Evolutionary conservation across 2,329 filamentous ascomycete species (phyloP), one percentile per base, ranked within the genome.

Genomic region (Aspergillus ibericus): DNA sequence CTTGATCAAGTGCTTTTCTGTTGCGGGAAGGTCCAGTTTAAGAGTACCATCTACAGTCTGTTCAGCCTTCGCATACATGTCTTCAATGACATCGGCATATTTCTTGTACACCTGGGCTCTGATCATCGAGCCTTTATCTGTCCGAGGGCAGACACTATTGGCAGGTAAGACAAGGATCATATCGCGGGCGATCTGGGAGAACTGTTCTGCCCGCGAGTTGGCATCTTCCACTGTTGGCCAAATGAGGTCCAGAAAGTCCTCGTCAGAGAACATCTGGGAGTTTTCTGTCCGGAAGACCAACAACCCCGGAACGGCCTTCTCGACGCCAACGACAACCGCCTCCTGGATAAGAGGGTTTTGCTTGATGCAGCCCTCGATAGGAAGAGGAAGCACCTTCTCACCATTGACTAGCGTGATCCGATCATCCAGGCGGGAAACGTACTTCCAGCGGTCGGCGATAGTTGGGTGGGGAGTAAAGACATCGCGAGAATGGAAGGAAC

Each of bases 121-220:
- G 29, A 84, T 85, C 56, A 83, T 75, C 0, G 78, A 83, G 1
- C 80, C 80, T 64, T 85, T 85, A 55, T 85, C 83, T 0, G 83
- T 85, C 1, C 72, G 69, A 0, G 82, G 81, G 48, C 79, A 83
- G 0, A 73, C 64, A 0, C 70, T 64, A 15, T 74, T 73, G 6
- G 58, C 59, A 2, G 73, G 68, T 3, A 80, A 55, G 2, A 74
- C 62, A 7, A 66, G 63, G 20, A 80, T 66, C 69, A 78, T 75
- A 20, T 79, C 78, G n/a, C 69, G 69, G 1, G 77, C 70, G 15
- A 81, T 75, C 40, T 77, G 78, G 0, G 77, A 76, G 58, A 79
- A 78, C n/a, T 71, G 70, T 44, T 81, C 78, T 3, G 77, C 73
- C 2, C 70, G 67, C 2, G 58, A 56, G 57, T 81, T 81, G 22